Base-by-base conservation (phyloP, 345 rosid genomes). In the Arabis alpina region DNA sequence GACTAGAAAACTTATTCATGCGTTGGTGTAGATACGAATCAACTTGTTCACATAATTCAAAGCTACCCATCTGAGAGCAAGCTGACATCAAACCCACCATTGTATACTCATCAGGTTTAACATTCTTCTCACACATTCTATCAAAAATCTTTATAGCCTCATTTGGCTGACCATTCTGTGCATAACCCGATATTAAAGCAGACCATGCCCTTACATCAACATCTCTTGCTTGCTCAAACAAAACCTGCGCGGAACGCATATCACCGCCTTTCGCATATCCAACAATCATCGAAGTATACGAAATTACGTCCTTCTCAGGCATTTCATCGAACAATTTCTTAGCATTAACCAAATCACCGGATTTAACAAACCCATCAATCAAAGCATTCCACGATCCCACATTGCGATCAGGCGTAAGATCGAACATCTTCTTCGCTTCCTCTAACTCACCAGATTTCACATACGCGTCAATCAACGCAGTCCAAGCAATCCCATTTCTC, bases 211-310 rank as follows among this genome's bases (percentile, higher is more conserved):
- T 79, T 42, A 69, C 69, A 77, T 87, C 90, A 49, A 59, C 77
- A 52, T 75, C 74, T 0, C 79, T 80, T 27, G 84, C 70, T 71
- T 79, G 63, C 10, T 81, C 88, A 74, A 85, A 89, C 75, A 87
- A 68, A 54, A 50, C 69, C 80, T 74, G 63, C 0, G 96, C 88
- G 13, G 86, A 68, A 4, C 59, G 59, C 79, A 85, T 70, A 69
- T 81, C 78, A 32, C 91, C 93, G 27, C 79, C 77, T 77, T 82
- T 89, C 10, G 89, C 84, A 73, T 82, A 90, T 49, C 96, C 96
- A 61, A 82, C 94, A 50, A 93, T 85, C 86, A 93, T 61, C 0
- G 83, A 77, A 0, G 97, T 88, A 89, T 83, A 90, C 27, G 96
- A 93, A 59, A 87, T 85, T 37, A 86, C 74, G 39, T 90, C 85